phyloP scores from a whole-genome alignment of 441 rosid genomes.

The Eutrema salsugineum region DNA sequence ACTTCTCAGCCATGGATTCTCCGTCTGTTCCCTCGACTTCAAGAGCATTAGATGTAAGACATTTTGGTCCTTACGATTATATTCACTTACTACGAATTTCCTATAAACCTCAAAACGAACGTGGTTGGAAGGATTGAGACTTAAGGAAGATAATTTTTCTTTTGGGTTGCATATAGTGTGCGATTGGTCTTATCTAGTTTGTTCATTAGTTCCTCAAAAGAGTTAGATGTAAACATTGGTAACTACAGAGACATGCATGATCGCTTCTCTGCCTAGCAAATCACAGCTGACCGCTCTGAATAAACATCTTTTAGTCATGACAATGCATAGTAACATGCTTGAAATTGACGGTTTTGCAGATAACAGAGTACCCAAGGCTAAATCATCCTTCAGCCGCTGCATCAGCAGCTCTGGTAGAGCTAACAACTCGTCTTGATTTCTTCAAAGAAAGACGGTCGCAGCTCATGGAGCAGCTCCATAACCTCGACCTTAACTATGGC shows the following conservation, averaged over 20 bases:
- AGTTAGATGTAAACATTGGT: not conserved
- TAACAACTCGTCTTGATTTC: conserved; percentile 90
- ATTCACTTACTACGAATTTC: not conserved
- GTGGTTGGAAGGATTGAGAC: not conserved
- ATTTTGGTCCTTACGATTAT: not conserved
- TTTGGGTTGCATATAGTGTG: not conserved
- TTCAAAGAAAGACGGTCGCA: conserved; percentile 97
- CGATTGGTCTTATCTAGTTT: not conserved
- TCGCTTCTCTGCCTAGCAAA: not conserved
- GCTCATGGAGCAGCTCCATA: conserved; percentile 94
- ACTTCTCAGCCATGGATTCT: conserved; percentile 63
- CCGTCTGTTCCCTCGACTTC: conserved; percentile 70
- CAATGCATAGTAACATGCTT: not conserved
- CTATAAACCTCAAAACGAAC: not conserved
- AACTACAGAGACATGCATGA: not conserved
- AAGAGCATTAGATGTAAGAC: conserved; percentile 69
- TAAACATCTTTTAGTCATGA: not conserved
- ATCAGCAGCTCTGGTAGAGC: conserved; percentile 84
- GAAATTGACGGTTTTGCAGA: conserved; percentile 38
- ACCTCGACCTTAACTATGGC: conserved; percentile 81
- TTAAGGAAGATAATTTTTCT: not conserved
- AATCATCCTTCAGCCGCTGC: conserved; percentile 62
- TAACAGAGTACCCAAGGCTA: conserved; percentile 58
- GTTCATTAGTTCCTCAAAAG: not conserved
- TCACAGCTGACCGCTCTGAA: not conserved